These are phyloP conservation scores for Nemania sp. DNA, from an alignment of 2,329 filamentous ascomycete species.

Conservation along the genomic window DNA sequence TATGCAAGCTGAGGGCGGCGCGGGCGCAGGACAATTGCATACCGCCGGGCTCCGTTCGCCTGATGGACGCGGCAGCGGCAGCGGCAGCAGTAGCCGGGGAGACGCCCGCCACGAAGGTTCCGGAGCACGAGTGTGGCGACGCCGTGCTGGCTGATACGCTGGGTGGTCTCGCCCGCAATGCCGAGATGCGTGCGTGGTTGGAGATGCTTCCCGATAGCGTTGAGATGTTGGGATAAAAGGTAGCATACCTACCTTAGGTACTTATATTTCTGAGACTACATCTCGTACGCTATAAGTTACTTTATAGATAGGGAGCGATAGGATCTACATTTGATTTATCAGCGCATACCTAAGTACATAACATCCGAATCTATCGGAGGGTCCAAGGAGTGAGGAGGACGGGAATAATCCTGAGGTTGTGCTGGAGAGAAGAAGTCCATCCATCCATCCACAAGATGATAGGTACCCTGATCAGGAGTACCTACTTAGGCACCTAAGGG, in stretches of 20 bases:
- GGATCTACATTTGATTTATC: no score
- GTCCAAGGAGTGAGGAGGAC: background rate
- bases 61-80: slow-evolving; percentile 41
- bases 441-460: no score
- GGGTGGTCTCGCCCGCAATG: slow-evolving; percentile 15
- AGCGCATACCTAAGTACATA: no score
- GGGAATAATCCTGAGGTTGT: slow-evolving; percentile 4
- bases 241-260: no score
- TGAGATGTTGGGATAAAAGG: background rate
- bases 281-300: no score
- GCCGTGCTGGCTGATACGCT: slow-evolving; percentile 32
- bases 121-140: slow-evolving; percentile 31
- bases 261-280: no score
- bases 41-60: slow-evolving; percentile 39
- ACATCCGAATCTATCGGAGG: no score
- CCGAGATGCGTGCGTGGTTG: slow-evolving; percentile 25
- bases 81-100: no score
- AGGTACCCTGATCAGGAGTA: no score
- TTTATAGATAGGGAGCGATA: no score
- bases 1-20: slow-evolving; percentile 58
- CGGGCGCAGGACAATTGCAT: slow-evolving; percentile 58
- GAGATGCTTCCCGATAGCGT: slow-evolving; percentile 12
- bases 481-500: no score
- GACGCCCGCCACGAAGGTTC: slow-evolving; percentile 1
- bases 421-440: no score